Base-by-base conservation (phyloP, 805 yeast species). In the Candida xyloterini region DNA sequence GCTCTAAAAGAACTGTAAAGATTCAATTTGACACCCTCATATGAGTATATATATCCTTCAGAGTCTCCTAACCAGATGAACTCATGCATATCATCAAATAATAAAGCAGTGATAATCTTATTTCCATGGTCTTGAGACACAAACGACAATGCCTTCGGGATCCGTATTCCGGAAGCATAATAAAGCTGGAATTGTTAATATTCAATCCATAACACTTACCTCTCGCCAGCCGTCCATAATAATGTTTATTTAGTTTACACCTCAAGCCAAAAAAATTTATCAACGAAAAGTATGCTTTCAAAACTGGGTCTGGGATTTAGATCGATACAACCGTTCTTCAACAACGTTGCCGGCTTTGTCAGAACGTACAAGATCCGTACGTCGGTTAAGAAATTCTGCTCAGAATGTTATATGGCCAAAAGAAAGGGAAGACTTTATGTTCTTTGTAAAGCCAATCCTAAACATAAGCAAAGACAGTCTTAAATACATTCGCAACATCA, bases 401-500 rank as follows among this genome's bases (percentile, higher is more conserved):
- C 82, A 27, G 93, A 87, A 61, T 93, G 99, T 63, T 84, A 83
- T 53, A 77, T 87, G 65, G 96, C 93, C 9, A 84, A 95, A 66
- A 83, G 98, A 65, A 93, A 90, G 67, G 99, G 99, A 29, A 75
- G 93, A 56, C 91, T 90, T 10, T 88, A 87, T 50, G 95, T 93
- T 27, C 82, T 86, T 60, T 91, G 99, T 73, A 93, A 90, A 63
- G 73, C 93, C 33, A 87, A 90, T 61, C 88, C 89, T 47, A 88
- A 87, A 61, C 98, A 90, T 66, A 90, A 90, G 66, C 97, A 90
- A 66, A 86, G 95, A 64, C 96, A 87, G 64, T 87, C 87, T 52
- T 81, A 61, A 59, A 18, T 23, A 4, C 5, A 26, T 14, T 14
- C 18, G 20, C 10, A n/a, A 25, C 14, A 20, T 27, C 33, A 22